Percentiles rank a stretch among this genome's conserved stretches.
These are phyloP conservation scores for Ustilago vetiveriae DNA, from an alignment of 1,284 basidiomycete species.

Conservation along the genomic window DNA sequence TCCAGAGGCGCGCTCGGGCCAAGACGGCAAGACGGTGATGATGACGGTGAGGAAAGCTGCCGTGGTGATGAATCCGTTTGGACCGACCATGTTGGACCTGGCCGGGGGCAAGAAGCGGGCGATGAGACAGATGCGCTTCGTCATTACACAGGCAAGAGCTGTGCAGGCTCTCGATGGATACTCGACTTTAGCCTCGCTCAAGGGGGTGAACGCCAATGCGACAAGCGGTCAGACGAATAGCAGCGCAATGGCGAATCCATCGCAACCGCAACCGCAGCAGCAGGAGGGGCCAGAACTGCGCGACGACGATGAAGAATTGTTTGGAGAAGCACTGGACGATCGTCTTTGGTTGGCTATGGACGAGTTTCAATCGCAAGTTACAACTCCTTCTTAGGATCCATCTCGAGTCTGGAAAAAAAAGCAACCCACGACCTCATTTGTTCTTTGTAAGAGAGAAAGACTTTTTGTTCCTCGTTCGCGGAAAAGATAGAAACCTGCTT, in stretches of 20 bases:
- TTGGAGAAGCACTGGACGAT: slow-evolving; percentile 11
- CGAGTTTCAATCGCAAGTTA: slow-evolving; percentile 3
- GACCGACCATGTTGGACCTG: slow-evolving; percentile 27
- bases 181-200: too few species aligned
- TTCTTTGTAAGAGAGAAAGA: too few species aligned
- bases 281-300: not conserved
- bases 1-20: too few species aligned
- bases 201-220: too few species aligned
- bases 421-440: too few species aligned
- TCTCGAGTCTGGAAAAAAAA: too few species aligned
- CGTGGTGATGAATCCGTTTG: slow-evolving; percentile 35
- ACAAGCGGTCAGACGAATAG: not conserved
- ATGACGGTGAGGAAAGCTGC: slow-evolving; percentile 24
- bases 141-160: slow-evolving; percentile 19
- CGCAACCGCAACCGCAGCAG: not conserved
- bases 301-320: slow-evolving; percentile 12
- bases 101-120: not conserved
- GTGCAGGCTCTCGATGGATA: slow-evolving; percentile 12
- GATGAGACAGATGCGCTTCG: slow-evolving; percentile 14
- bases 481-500: too few species aligned
- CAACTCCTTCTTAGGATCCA: not conserved
- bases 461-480: too few species aligned
- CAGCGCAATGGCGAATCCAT: not conserved
- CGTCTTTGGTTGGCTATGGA: slow-evolving; percentile 15
- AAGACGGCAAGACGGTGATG: slow-evolving; percentile 1